Conservation (phyloP, 2,329 filamentous ascomycete species). For the Cladosporium cucumerinum region DNA sequence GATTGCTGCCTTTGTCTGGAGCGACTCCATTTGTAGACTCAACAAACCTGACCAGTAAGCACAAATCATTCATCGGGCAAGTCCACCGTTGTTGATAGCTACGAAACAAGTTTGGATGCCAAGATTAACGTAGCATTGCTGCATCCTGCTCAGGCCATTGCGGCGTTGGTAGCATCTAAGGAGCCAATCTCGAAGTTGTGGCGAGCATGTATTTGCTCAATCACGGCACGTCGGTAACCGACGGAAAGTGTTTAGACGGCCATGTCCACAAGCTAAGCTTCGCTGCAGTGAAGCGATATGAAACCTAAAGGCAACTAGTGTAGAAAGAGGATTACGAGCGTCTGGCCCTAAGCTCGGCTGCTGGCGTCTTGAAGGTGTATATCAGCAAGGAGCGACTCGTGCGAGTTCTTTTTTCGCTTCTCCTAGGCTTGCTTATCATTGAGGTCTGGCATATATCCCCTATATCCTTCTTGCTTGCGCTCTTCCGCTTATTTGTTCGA, state of each 20-base stretch:
- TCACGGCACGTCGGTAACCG: neutral
- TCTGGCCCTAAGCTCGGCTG: conserved; percentile 1
- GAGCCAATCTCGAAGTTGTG: neutral
- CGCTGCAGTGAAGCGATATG: conserved; percentile 15
- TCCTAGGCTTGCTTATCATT: neutral
- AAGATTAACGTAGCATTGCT: neutral
- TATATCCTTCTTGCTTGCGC: neutral
- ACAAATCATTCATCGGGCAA: neutral
- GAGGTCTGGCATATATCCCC: neutral
- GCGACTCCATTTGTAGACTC: conserved; percentile 1
- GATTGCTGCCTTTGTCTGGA: conserved; percentile 1
- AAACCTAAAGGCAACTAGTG: conserved; percentile 6
- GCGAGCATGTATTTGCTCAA: neutral
- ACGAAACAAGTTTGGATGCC: neutral
- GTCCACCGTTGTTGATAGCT: neutral
- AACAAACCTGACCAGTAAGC: conserved; percentile 7
- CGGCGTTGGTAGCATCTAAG: neutral
- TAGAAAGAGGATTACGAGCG: neutral
- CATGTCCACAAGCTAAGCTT: neutral
- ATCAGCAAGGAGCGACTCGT: neutral
- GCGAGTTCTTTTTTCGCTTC: neutral
- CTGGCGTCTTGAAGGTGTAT: neutral
- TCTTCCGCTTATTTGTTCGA: neutral
- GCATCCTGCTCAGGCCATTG: neutral
- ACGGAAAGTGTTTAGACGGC: neutral